phyloP scores from a whole-genome alignment of 202 grass and related monocot species.

The Cymbopogon flexuosus region DNA sequence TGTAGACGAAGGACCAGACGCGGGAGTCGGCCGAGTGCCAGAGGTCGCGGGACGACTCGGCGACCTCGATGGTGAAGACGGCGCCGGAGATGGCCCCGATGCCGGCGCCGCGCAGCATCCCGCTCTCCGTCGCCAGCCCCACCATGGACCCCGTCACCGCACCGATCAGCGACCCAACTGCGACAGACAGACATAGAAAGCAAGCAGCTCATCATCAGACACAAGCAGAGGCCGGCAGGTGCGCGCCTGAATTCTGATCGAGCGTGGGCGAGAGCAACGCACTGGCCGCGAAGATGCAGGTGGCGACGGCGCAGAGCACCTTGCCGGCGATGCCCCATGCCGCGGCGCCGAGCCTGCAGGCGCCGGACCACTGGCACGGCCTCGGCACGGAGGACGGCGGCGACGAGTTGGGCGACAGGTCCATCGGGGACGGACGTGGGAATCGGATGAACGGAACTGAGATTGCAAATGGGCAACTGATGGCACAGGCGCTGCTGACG shows the following conservation, averaged over 20 bases:
- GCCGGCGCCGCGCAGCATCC: constrained; percentile 71
- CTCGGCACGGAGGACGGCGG: not conserved
- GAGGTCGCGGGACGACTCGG: constrained; percentile 65
- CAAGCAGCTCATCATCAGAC: not conserved
- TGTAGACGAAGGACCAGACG: constrained; percentile 59
- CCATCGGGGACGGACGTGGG: constrained; percentile 14
- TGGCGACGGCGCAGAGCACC: constrained; percentile 40
- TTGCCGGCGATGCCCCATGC: constrained; percentile 31
- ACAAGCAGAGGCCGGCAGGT: no score
- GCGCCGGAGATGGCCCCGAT: constrained; percentile 92
- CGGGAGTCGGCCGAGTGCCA: constrained; percentile 57
- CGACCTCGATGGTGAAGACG: constrained; percentile 81
- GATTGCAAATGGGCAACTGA: no score
- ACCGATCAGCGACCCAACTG: constrained; percentile 64
- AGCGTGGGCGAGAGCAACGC: not conserved
- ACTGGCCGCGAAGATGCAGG: constrained; percentile 47
- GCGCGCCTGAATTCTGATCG: not conserved
- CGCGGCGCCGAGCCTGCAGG: not conserved
- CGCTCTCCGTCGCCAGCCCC: constrained; percentile 75
- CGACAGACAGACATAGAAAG: not conserved
- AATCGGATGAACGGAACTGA: not conserved
- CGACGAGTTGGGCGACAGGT: constrained; percentile 5
- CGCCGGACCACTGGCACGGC: constrained; percentile 9
- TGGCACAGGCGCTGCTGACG: not conserved
- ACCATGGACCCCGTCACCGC: constrained; percentile 65